These are phyloP conservation scores for Taxillus chinensis DNA, from an alignment of 164 flowering plant genomes.

Conservation along the genomic window DNA sequence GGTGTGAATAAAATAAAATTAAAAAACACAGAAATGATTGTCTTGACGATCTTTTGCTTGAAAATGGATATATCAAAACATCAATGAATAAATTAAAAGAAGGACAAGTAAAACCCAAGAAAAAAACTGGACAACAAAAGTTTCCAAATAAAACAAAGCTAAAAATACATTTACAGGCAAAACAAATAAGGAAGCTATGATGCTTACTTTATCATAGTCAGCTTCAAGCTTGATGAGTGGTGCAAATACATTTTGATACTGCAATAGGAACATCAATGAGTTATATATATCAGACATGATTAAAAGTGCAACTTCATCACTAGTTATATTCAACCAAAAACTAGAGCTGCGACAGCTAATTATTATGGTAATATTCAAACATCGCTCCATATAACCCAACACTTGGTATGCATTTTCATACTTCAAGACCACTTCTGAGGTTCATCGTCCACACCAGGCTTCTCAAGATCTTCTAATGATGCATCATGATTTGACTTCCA, in stretches of 20 bases:
- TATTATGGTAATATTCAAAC: neutral
- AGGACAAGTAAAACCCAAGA: neutral
- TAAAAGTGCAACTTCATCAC: too few relatives aligned
- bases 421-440: slow-evolving; percentile 90
- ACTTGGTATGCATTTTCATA: slow-evolving; percentile 99
- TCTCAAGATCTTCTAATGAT: slow-evolving; percentile 92
- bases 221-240: slow-evolving; percentile 98
- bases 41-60: too few relatives aligned
- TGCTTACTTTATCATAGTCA: slow-evolving; percentile 84
- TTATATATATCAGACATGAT: too few relatives aligned
- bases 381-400: too few relatives aligned
- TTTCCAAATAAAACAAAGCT: too few relatives aligned
- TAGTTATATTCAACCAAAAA: neutral
- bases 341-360: neutral
- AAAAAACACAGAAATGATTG: too few relatives aligned
- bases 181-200: neutral
- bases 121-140: neutral
- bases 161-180: neutral
- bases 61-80: neutral
- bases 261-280: too few relatives aligned
- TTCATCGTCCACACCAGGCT: slow-evolving; percentile 99
- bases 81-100: neutral
- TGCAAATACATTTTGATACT: too few relatives aligned
- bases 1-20: neutral
- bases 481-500: slow-evolving; percentile 99